Percentiles rank a stretch among this genome's conserved stretches.
Evolutionary conservation across 1,284 basidiomycete species (phyloP).

Genomic region (Erythrobasidium hasegawianum): DNA sequence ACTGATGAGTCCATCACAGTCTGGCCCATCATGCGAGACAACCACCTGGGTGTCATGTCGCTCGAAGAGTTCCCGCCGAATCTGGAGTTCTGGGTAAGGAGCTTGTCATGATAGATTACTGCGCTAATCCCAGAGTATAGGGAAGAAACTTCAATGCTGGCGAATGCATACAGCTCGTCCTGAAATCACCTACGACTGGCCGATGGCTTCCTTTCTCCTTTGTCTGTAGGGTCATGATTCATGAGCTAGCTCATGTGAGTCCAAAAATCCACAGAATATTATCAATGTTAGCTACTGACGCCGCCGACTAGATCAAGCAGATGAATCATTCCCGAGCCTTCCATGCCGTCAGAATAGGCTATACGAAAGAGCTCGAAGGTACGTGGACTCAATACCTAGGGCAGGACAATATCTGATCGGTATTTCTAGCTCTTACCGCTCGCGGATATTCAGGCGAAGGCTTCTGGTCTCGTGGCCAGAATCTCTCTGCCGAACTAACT

Average conservation of each 20-base stretch:
- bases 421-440: conserved; percentile 13
- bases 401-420: neutral
- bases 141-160: conserved; percentile 32
- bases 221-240: conserved; percentile 32
- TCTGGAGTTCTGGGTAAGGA: conserved; percentile 14
- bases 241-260: conserved; percentile 31
- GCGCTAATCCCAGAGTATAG: neutral
- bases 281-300: neutral
- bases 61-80: conserved; percentile 33
- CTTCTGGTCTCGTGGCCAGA: conserved; percentile 27
- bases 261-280: neutral
- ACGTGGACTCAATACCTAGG: neutral
- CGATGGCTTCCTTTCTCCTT: conserved; percentile 30
- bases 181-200: conserved; percentile 23
- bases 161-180: conserved; percentile 31
- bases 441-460: conserved; percentile 29
- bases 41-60: conserved; percentile 23
- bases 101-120: neutral
- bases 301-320: conserved; percentile 29
- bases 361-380: conserved; percentile 29
- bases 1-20: neutral
- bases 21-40: conserved; percentile 32
- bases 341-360: conserved; percentile 26
- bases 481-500: conserved; percentile 18
- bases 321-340: conserved; percentile 34